These are phyloP conservation scores for Ophiostoma sp. DNA, from an alignment of 2,329 filamentous ascomycete genomes.

Conservation along the genomic window DNA sequence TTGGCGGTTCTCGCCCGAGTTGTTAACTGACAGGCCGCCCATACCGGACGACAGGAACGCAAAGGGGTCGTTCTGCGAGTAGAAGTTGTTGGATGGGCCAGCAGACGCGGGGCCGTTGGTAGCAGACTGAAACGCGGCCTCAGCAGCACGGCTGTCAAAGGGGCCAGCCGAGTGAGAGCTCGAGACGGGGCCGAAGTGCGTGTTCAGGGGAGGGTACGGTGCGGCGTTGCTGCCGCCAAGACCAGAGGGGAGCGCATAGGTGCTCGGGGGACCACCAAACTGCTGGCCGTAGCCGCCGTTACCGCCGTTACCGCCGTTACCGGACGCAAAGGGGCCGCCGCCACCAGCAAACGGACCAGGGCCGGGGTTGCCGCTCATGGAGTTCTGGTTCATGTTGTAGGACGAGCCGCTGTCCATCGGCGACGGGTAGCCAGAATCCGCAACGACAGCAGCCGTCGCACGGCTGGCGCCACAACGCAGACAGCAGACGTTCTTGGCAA, in stretches of 20 bases:
- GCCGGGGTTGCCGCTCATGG: slow-evolving; percentile 81
- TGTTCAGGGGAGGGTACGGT: slow-evolving; percentile 79
- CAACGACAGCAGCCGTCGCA: slow-evolving; percentile 89
- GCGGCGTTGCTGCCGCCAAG: slow-evolving; percentile 75
- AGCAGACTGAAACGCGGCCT: slow-evolving; percentile 90
- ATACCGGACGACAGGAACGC: slow-evolving; percentile 76
- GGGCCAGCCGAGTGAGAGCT: slow-evolving; percentile 79
- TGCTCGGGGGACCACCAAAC: slow-evolving; percentile 83
- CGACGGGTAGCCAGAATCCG: slow-evolving; percentile 87
- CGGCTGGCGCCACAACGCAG: slow-evolving; percentile 93
- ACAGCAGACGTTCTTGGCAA: slow-evolving; percentile 98
- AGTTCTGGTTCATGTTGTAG: slow-evolving; percentile 82
- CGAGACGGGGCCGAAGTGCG: slow-evolving; percentile 74
- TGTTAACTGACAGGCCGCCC: slow-evolving; percentile 69
- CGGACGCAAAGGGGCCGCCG: slow-evolving; percentile 64
- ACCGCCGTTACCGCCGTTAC: slow-evolving; percentile 49
- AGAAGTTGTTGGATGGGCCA: slow-evolving; percentile 73
- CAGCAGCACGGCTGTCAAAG: slow-evolving; percentile 90
- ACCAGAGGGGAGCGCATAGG: slow-evolving; percentile 84
- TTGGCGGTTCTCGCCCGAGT: slow-evolving; percentile 58
- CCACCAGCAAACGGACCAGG: slow-evolving; percentile 69
- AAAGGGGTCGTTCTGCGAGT: slow-evolving; percentile 68
- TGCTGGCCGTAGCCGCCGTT: slow-evolving; percentile 70
- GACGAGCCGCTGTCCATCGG: slow-evolving; percentile 83
- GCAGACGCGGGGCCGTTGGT: slow-evolving; percentile 77